Base-by-base conservation (phyloP, 371 early-diverging fungal genomes). In the Mortierella sp. region DNA sequence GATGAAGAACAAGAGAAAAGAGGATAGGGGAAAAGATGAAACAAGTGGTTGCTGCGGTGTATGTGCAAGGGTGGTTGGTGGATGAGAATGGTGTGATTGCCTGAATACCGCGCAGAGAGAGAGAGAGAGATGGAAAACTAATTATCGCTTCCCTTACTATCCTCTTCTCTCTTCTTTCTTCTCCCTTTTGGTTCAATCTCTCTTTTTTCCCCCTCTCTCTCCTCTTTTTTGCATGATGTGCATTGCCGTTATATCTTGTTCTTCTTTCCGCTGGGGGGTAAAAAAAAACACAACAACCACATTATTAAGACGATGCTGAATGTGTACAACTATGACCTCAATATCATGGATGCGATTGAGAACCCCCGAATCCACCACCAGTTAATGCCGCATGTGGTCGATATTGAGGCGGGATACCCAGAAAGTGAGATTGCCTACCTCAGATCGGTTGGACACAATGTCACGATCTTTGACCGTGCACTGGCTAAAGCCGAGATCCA, bases 321-420 rank as follows among this genome's bases (percentile, higher is more conserved):
- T 76, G 84, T 95, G 18, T 80, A 97, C 49, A 95, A 97, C 68
- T 95, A 92, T 72, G 92, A 89, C 14, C 88, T 92, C 85, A 90
- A 91, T 32, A 80, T 98, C 4, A 89, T 92, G 74, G 89, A 94
- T 2, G 97, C 99, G 0, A 92, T 99, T 3, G 93, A 91, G 35
- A 75, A 83, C 29, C 96, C 98, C 4, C 92, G 99, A 24, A 84
- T 97, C 21, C 99, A 99, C 86, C 97, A 99, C 89, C 99, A 99
- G 87, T 89, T 99, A 60, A 77, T 96, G 76, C 99, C 99, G 0
- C 89, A 98, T 82, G 77, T 89, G 55, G 92, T 95, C 11, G 82
- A 75, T 65, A 77, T 88, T 63, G 88, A 88, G 73, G 77, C 71
- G 14, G 88, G 80, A 21, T 88, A 78, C 60, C 55, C 88, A 11